Evolutionary conservation across 2,329 filamentous ascomycete genomes (phyloP), one percentile per base, ranked within the genome.

Genomic region (Apiospora sp.): DNA sequence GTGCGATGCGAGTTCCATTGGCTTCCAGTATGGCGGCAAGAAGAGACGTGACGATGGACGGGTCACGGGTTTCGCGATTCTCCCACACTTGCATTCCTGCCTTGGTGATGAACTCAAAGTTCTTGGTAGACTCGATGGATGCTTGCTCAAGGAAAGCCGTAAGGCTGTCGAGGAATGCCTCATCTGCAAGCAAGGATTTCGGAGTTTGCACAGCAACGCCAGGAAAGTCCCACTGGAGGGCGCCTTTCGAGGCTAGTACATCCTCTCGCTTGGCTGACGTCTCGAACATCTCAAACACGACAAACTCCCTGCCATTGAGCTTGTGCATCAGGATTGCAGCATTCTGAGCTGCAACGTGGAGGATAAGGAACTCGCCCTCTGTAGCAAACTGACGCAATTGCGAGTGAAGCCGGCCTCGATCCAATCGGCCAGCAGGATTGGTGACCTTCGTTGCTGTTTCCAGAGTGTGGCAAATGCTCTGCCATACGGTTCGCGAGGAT

Each of bases 21-120:
- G 84, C 87, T 75, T 90, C 87, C 0, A 94, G 79, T 0, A 93
- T 78, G 0, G 89, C 86, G 81, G 92, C 88, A 12, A 93, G 82
- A 73, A 92, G 83, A 12, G 89, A 85, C 0, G 86, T 88, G 3
- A 94, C 86, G 1, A 93, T 79, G 0, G 86, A 82, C 0, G 92
- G 91, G 71, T 88, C 79, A 0, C 84, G 80, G 0, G 89, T 90
- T 69, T 93, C 88, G 10, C 92, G 87, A 22, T 80, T 80, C 77
- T 94, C 92, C 13, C 83, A 79, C 0, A 88, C 79, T 0, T 78
- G 75, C 0, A 79, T 78, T 0, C 86, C 84, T 0, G 87, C 88
- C 75, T 93, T 94, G 27, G 74, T 75, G 0, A 86, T 82, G 0
- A 78, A 80, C 37, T 88, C 86, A 16, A 92, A 79, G 0, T 84